Evolutionary conservation across 2,329 filamentous ascomycete genomes (phyloP).

Genomic region (Alternaria panax): DNA sequence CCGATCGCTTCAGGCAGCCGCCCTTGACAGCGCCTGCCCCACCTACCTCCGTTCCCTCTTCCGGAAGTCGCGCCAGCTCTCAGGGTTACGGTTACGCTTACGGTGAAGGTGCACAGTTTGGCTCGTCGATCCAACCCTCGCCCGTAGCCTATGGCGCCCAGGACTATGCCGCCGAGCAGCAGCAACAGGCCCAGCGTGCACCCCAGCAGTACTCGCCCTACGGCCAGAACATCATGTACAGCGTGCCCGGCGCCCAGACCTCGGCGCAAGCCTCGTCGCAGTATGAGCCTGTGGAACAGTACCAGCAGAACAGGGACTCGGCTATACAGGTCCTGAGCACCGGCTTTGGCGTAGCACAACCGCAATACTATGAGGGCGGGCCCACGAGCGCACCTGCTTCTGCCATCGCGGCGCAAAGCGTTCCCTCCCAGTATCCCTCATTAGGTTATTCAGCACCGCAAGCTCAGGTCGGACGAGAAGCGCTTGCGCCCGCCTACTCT

Average conservation of each 20-base stretch:
- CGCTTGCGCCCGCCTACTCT: constrained; percentile 59
- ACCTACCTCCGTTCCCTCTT: constrained; percentile 52
- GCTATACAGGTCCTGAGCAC: constrained; percentile 77
- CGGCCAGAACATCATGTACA: constrained; percentile 78
- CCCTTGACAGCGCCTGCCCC: constrained; percentile 53
- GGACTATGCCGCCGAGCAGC: constrained; percentile 65
- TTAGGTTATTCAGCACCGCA: constrained; percentile 67
- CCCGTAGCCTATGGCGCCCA: constrained; percentile 68
- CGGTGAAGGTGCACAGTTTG: constrained; percentile 62
- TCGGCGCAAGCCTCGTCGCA: constrained; percentile 61
- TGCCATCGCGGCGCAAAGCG: constrained; percentile 64
- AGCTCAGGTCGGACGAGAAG: constrained; percentile 62
- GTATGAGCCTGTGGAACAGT: constrained; percentile 80
- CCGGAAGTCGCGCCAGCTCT: constrained; percentile 49
- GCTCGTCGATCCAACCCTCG: constrained; percentile 60
- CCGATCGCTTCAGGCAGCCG: constrained; percentile 59
- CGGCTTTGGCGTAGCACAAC: constrained; percentile 72
- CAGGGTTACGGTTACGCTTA: constrained; percentile 60
- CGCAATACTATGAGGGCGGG: constrained; percentile 67
- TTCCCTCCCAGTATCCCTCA: constrained; percentile 70
- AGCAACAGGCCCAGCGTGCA: constrained; percentile 66
- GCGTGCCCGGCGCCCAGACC: constrained; percentile 60
- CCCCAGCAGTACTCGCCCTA: constrained; percentile 60
- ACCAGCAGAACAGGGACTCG: constrained; percentile 72
- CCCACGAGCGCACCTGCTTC: constrained; percentile 68